Evolutionary conservation across 257 asterid species (phyloP).

Genomic region (Plantago major): DNA sequence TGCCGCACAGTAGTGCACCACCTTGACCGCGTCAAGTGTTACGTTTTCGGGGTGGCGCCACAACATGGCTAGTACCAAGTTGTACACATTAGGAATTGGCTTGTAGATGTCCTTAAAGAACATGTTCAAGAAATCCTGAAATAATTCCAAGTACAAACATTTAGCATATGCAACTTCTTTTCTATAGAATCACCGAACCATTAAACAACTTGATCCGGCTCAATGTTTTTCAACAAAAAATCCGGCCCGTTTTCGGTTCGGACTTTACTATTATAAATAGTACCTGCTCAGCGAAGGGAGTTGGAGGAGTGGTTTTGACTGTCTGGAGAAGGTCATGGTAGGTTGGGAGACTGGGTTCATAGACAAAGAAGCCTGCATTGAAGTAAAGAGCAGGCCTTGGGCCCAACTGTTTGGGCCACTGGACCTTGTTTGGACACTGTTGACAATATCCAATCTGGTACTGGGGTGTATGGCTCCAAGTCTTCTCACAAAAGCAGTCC

Average conservation of each 20-base stretch:
- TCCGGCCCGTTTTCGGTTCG: too few species aligned
- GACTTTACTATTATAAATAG: background rate
- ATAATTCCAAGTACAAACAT: background rate
- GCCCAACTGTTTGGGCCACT: slow-evolving; percentile 40
- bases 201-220: too few species aligned
- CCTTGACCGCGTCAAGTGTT: slow-evolving; percentile 35
- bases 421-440: slow-evolving; percentile 39
- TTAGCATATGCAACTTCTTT: background rate
- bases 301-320: slow-evolving; percentile 33
- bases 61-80: slow-evolving; percentile 48
- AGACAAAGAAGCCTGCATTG: slow-evolving; percentile 54
- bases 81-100: slow-evolving; percentile 43
- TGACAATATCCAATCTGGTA: slow-evolving; percentile 36
- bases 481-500: slow-evolving; percentile 56
- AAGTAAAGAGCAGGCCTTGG: slow-evolving; percentile 36
- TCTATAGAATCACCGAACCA: background rate
- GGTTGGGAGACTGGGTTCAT: slow-evolving; percentile 34
- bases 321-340: slow-evolving; percentile 24
- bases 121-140: slow-evolving; percentile 42
- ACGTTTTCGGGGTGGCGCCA: slow-evolving; percentile 64
- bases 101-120: slow-evolving; percentile 40
- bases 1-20: slow-evolving; percentile 59
- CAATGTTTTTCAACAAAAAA: too few species aligned
- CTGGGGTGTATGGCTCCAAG: slow-evolving; percentile 45
- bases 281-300: slow-evolving; percentile 60